Percentiles rank a stretch among this genome's conserved stretches.
These are phyloP conservation scores for Kalmusia sp. DNA, from an alignment of 2,329 filamentous ascomycete species.

Conservation along the genomic window DNA sequence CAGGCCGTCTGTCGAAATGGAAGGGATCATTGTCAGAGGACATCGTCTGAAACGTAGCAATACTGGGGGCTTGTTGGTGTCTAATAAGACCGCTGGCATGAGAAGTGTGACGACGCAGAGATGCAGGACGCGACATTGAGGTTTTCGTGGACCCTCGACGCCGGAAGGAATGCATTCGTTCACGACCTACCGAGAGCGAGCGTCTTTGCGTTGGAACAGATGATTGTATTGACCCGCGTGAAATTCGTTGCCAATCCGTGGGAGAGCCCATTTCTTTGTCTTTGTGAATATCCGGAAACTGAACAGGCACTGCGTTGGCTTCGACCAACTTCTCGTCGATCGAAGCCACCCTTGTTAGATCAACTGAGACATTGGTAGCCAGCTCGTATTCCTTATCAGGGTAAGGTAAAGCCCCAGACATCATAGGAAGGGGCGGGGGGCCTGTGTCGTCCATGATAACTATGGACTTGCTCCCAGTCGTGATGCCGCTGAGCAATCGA, in stretches of 20 bases:
- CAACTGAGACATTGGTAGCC: constrained; percentile 3
- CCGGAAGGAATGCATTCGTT: constrained; percentile 44
- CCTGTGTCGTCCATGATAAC: constrained; percentile 80
- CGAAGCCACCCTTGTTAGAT: constrained; percentile 19
- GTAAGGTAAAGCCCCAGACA: constrained; percentile 58
- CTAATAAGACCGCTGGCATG: constrained; percentile 63
- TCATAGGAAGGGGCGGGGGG: constrained; percentile 59
- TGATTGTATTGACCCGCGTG: constrained; percentile 25
- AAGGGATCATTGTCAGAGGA: constrained; percentile 52
- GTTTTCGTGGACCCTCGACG: constrained; percentile 39
- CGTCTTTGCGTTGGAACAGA: constrained; percentile 29
- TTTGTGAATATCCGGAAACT: constrained; percentile 26
- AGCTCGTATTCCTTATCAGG: constrained; percentile 16
- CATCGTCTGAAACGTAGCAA: constrained; percentile 60
- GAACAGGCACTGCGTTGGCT: constrained; percentile 15
- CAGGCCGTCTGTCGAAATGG: constrained; percentile 42
- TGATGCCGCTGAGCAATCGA: constrained; percentile 65
- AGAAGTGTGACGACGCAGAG: constrained; percentile 65
- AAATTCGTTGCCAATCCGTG: constrained; percentile 23
- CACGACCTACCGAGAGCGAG: constrained; percentile 40
- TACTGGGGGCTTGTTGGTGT: constrained; percentile 63
- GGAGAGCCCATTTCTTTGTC: constrained; percentile 9
- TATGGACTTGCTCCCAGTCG: constrained; percentile 86
- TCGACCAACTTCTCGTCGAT: constrained; percentile 26
- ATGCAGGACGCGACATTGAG: constrained; percentile 37